Evolutionary conservation across 805 yeast genomes (phyloP).

Genomic region (Zygotorulaspora chibaensis): DNA sequence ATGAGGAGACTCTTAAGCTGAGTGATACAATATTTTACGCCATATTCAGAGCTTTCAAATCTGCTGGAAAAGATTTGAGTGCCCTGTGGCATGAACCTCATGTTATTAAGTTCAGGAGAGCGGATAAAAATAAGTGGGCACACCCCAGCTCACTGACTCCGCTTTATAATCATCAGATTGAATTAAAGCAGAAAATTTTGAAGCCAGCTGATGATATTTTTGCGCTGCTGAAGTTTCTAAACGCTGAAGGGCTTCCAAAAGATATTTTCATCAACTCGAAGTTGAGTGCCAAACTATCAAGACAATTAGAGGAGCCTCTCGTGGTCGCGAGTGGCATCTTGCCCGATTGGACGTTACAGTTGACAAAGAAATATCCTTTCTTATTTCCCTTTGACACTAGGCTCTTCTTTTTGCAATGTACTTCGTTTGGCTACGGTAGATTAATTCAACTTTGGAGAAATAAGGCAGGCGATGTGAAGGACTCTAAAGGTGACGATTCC

Average conservation of each 20-base stretch:
- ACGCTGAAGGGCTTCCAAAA: constrained; percentile 36
- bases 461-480: constrained; percentile 40
- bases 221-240: constrained; percentile 45
- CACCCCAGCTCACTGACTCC: constrained; percentile 13
- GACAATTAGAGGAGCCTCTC: constrained; percentile 86
- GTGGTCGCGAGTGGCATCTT: constrained; percentile 80
- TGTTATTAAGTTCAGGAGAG: constrained; percentile 45
- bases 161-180: constrained; percentile 7
- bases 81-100: constrained; percentile 59
- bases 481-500: constrained; percentile 26
- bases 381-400: constrained; percentile 81
- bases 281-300: constrained; percentile 75
- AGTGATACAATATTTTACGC: constrained; percentile 78
- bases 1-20: constrained; percentile 54
- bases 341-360: constrained; percentile 77
- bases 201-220: constrained; percentile 37
- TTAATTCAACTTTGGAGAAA: constrained; percentile 73
- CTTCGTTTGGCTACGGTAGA: constrained; percentile 88
- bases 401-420: constrained; percentile 70
- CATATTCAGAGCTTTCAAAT: constrained; percentile 46
- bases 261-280: constrained; percentile 68
- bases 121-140: constrained; percentile 20
- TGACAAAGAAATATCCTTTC: constrained; percentile 75
- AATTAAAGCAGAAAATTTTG: constrained; percentile 4
- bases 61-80: constrained; percentile 39